Conservation (phyloP, 345 rosid species). For the Carallia pectinifolia region DNA sequence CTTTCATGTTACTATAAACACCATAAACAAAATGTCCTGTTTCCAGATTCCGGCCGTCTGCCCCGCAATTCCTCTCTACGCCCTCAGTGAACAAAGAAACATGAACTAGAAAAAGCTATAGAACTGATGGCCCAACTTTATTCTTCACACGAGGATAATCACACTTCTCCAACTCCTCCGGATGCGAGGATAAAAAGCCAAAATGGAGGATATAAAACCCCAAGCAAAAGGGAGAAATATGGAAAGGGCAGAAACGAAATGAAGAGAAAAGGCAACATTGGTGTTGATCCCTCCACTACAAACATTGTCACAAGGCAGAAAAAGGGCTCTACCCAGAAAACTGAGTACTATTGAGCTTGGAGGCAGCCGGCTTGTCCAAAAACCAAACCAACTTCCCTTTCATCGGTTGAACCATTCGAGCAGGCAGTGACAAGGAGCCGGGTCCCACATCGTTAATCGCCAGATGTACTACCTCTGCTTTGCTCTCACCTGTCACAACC, state of each 20-base stretch:
- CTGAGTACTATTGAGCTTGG: slow-evolving; percentile 47
- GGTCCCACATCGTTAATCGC: slow-evolving; percentile 49
- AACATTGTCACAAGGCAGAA: slow-evolving; percentile 26
- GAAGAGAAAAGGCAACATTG: slow-evolving; percentile 11
- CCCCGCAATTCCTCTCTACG: slow-evolving; percentile 1
- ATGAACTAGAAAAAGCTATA: neutral
- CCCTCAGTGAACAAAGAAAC: slow-evolving; percentile 2
- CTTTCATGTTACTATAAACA: neutral
- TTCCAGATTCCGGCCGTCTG: slow-evolving; percentile 7
- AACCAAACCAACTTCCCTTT: slow-evolving; percentile 80
- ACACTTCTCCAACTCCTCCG: too few species aligned
- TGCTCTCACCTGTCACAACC: slow-evolving; percentile 69
- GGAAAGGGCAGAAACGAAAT: slow-evolving; percentile 3
- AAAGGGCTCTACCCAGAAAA: slow-evolving; percentile 35
- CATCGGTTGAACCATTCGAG: slow-evolving; percentile 46
- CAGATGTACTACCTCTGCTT: slow-evolving; percentile 68
- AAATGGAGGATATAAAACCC: too few species aligned
- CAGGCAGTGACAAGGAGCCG: slow-evolving; percentile 9
- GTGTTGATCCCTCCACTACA: slow-evolving; percentile 32
- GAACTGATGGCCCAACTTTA: too few species aligned
- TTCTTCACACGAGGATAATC: too few species aligned
- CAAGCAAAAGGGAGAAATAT: neutral
- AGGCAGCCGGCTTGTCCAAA: slow-evolving; percentile 76
- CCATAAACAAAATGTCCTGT: neutral
- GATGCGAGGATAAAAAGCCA: too few species aligned